Evolutionary conservation across 2,329 filamentous ascomycete genomes (phyloP), one percentile per base, ranked within the genome.

Genomic region (Fusarium sp.): DNA sequence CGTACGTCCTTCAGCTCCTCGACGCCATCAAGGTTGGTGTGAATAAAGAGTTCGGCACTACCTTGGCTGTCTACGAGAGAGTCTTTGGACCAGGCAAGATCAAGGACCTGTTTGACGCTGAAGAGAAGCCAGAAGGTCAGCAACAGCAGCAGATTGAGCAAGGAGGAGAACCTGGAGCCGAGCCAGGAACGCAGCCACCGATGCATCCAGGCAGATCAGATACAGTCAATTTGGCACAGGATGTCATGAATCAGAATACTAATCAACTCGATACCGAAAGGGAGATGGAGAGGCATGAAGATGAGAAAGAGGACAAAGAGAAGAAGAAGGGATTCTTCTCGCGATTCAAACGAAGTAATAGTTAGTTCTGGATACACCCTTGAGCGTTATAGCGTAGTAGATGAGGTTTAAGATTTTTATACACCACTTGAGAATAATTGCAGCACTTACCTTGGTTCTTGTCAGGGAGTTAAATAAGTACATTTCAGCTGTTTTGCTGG

Each of bases 191-290:
- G 13, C 65, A 62, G 5, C 45, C 31, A 17, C 64, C 61, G 10
- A 50, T 53, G 18, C 59, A 55, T 14, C 66, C 61, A 0, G 68
- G 62, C n/a, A 75, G 78, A 27, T 75, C 80, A 25, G 81, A 83
- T 44, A 84, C 86, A 7, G 82, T 88, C n/a, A 81, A 83, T 33
- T 75, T 84, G 31, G 87, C 87, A 0, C 83, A 86, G 64, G 79
- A 87, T 70, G 83, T 88, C 39, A 89, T 89, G 86, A 82, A 87
- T 47, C 82, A 86, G 17, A 83, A 89, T 60, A 89, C 87, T 0
- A 85, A 81, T 12, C 84, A 88, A 73, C 73, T 89, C 8, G 85
- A 88, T 38, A 79, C 79, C 5, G 80, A 85, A 50, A 74, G 80
- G 50, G 75, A 81, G 39, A 49, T 76, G 55, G 55, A 59, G 29